Conservation (phyloP, 805 yeast genomes). For the Ogataea trehaloabstinens region DNA sequence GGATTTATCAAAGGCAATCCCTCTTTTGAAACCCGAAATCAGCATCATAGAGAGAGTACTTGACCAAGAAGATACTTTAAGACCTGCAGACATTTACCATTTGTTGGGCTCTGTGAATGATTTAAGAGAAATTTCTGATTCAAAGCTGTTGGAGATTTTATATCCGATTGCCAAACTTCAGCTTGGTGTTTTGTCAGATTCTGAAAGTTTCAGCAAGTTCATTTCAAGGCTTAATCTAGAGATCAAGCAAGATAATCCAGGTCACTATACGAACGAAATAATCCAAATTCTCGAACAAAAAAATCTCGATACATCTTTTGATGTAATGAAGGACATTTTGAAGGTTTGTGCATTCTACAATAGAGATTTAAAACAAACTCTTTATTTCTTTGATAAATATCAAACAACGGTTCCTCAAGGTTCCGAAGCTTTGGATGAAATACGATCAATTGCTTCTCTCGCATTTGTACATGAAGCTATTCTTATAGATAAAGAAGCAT, state of each 20-base stretch:
- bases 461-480: constrained; percentile 25
- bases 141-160: constrained; percentile 4
- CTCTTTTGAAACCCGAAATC: constrained; percentile 12
- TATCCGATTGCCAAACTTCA: constrained; percentile 23
- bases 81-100: constrained; percentile 20
- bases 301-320: constrained; percentile 17
- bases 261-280: constrained; percentile 2
- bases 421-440: constrained; percentile 17
- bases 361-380: constrained; percentile 20
- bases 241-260: neutral
- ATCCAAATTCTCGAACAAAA: constrained; percentile 11
- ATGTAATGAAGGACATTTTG: constrained; percentile 14
- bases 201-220: neutral
- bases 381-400: constrained; percentile 22
- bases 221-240: neutral
- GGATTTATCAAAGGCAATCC: constrained; percentile 16
- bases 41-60: constrained; percentile 11
- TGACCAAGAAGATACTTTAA: constrained; percentile 7
- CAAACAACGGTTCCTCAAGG: constrained; percentile 26
- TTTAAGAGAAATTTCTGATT: neutral
- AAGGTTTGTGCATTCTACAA: constrained; percentile 25
- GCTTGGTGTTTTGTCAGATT: constrained; percentile 1
- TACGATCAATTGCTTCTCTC: constrained; percentile 23
- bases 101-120: constrained; percentile 16
- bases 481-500: constrained; percentile 7